phyloP scores from a whole-genome alignment of 257 asterid genomes.

The Solanum ahanhuiri region DNA sequence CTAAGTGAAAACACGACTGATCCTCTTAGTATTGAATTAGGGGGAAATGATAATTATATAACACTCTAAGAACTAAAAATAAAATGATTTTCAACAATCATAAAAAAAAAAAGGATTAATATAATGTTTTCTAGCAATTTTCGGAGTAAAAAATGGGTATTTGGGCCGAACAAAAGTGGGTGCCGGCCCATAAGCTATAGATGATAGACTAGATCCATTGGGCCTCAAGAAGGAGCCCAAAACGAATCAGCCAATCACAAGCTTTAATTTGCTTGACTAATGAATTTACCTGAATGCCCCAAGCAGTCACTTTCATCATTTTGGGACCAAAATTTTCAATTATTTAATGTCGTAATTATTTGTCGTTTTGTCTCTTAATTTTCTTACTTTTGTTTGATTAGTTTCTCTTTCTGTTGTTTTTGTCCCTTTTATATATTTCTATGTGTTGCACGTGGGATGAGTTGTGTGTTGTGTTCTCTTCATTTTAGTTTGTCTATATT shows the following conservation, averaged over 20 bases:
- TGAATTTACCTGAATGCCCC: background rate
- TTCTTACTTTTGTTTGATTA: background rate
- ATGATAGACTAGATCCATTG: background rate
- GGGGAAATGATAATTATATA: background rate
- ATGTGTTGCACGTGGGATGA: background rate
- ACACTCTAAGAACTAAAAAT: background rate
- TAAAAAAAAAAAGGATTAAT: no score
- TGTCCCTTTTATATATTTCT: background rate
- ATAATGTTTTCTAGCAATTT: no score
- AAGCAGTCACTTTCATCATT: background rate
- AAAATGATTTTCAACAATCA: background rate
- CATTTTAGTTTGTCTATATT: background rate
- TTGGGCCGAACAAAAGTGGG: background rate
- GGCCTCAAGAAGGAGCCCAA: background rate
- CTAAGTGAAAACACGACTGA: background rate
- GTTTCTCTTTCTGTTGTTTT: background rate
- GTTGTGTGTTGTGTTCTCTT: background rate
- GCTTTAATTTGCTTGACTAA: background rate
- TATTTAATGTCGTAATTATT: background rate
- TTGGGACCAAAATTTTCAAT: background rate
- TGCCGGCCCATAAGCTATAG: background rate
- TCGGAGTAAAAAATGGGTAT: no score
- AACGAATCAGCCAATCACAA: background rate
- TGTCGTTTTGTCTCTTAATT: background rate
- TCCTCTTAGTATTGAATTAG: background rate